These are phyloP conservation scores for Fusarium tuaranense DNA, from an alignment of 2,329 filamentous ascomycete species.

Conservation along the genomic window DNA sequence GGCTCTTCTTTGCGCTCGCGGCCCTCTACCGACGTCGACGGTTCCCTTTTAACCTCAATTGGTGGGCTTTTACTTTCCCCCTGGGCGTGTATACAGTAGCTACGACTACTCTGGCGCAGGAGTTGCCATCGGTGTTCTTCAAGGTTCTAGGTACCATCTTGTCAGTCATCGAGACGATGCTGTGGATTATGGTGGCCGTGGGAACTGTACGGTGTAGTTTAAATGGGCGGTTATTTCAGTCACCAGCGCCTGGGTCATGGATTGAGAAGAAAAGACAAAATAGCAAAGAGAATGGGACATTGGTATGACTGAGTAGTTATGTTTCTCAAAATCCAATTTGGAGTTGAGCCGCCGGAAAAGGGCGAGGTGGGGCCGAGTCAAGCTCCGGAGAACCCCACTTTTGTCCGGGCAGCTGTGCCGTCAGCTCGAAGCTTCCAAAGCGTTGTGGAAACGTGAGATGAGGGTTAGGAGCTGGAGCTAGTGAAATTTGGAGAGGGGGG, in stretches of 20 bases:
- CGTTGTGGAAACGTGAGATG: background rate
- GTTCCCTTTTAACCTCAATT: conserved; percentile 53
- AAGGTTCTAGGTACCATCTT: conserved; percentile 44
- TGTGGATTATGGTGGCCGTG: conserved; percentile 34
- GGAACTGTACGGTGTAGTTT: conserved; percentile 18
- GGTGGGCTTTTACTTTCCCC: conserved; percentile 55
- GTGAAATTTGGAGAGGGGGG: background rate
- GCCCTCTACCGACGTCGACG: conserved; percentile 43
- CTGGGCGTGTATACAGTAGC: conserved; percentile 50
- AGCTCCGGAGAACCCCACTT: background rate
- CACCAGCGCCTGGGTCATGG: conserved; percentile 1
- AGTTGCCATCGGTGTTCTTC: conserved; percentile 49
- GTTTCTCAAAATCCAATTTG: background rate
- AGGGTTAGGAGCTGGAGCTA: background rate
- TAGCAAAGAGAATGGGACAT: background rate
- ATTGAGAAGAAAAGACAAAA: conserved; percentile 4
- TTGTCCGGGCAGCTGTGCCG: background rate
- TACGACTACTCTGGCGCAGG: conserved; percentile 45
- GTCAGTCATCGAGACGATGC: conserved; percentile 27
- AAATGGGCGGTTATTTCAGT: conserved; percentile 23
- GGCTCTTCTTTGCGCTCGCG: conserved; percentile 49
- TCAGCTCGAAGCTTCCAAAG: background rate
- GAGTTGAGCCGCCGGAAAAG: background rate
- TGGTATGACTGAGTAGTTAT: background rate
- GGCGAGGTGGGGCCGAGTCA: background rate